Base-by-base conservation (phyloP, 2,329 filamentous ascomycete species). In the Aspergillus bombycis region DNA sequence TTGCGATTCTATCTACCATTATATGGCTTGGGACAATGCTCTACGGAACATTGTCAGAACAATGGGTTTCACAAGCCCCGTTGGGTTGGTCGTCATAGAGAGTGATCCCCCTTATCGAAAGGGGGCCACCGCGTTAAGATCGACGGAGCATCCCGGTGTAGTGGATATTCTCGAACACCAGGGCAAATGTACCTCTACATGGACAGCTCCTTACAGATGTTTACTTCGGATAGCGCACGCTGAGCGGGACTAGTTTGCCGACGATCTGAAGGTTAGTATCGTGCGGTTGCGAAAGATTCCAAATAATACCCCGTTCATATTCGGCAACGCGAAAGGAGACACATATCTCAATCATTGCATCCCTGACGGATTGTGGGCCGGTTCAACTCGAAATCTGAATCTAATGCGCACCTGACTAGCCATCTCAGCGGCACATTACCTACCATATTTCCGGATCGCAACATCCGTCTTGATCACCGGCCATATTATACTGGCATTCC, bases 401-500 rank as follows among this genome's bases (percentile, higher is more conserved):
- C 41, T 9, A 48, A 57, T 14, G 16, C 3, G n/a, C 41, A 57
- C 32, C 30, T 61, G 4, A 30, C 11, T 2, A 56, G 52, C 5
- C 52, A 50, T 26, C 28, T 61, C 26, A 26, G 19, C 1, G 14
- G 28, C 10, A 19, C 11, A 4, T 9, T 55, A 14, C 2, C 19
- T 12, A 23, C 38, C 1, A 30, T 30, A 6, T 14, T 56, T 3
- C 10, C 55, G 6, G 28, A 12, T 6, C 38, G 12, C 26, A 11
- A n/a, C 5, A 16, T 45, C 9, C 28, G 16, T 8, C 19, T 14
- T 0, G 2, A n/a, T 26, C n/a, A 55, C 26, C 19, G 2, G 16
- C 46, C 41, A 28, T 30, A 65, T 34, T 58, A 63, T 60, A 71
- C 53, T 58, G 72, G 11, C 57, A 70, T 28, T 36, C 61, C 2